Base-by-base conservation (phyloP, 2,329 filamentous ascomycete species). In the Sphaerulina vaccinii region DNA sequence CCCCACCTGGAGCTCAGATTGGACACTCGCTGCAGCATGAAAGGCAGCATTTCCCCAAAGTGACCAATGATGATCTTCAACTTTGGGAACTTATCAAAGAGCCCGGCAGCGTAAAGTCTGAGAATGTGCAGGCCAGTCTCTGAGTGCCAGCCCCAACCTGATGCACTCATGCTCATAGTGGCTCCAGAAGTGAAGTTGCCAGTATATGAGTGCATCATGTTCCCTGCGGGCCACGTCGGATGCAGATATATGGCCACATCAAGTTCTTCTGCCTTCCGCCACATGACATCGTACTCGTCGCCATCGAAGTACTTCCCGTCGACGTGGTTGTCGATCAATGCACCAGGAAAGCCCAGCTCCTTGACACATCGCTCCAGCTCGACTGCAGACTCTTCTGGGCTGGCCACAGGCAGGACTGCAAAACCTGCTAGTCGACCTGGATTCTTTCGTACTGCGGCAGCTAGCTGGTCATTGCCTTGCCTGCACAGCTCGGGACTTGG, bases 31-130 rank as follows among this genome's bases (percentile, higher is more conserved):
- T 81, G 74, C 8, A 83, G 67, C 69, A 79, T 75, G 57, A 79
- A 83, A 0, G 82, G 80, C 0, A 84, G 63, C 72, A 80, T 74
- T 65, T 82, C 79, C 10, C 79, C 79, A 68, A 80, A 77, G 61
- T 82, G 79, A 0, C 79, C 79, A 24, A 82, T 67, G 8, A 83
- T 68, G 40, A 84, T 69, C 60, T 82, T 82, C 7, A 84, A 62
- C 16, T 62, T 67, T 0, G 80, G 79, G 37, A 75, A 77, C 3
- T 71, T 67, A 62, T 83, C 81, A 55, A 84, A 84, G 1, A 82
- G 59, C 1, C 79, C 79, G 0, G 71, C 68, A 1, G 76, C 74
- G 57, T 73, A 83, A 1, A 84, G 70, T 10, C 72, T 68, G 13
- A 81, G 58, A 6, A 80, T 57, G 43, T 77, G 75, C 24, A 80